Percentiles rank a stretch among this genome's conserved stretches.
Evolutionary conservation across 2,329 filamentous ascomycete genomes (phyloP).

Genomic region (Pseudogymnoascus sp.): DNA sequence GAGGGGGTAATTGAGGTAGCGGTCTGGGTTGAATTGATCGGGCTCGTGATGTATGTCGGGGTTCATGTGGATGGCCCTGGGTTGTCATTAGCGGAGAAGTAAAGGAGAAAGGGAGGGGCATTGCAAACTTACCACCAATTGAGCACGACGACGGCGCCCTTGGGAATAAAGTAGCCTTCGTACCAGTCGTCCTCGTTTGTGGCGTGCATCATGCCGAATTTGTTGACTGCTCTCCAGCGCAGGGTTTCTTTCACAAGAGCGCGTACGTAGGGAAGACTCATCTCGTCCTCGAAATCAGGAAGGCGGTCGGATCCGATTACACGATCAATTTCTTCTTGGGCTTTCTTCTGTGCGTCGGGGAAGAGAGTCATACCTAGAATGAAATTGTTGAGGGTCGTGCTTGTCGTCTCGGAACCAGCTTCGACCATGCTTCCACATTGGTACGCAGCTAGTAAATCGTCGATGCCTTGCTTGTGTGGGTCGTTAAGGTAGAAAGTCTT

Average conservation of each 20-base stretch:
- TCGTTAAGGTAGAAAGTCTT: slow-evolving; percentile 34
- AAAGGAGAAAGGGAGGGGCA: no score
- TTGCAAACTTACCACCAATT: slow-evolving; percentile 27
- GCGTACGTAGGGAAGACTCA: slow-evolving; percentile 34
- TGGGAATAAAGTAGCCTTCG: slow-evolving; percentile 33
- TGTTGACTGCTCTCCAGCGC: slow-evolving; percentile 32
- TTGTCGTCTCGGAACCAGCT: slow-evolving; percentile 30
- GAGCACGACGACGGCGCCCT: slow-evolving; percentile 31
- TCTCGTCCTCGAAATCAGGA: slow-evolving; percentile 32
- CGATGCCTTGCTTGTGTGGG: slow-evolving; percentile 33
- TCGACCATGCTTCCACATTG: slow-evolving; percentile 38
- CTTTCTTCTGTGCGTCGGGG: slow-evolving; percentile 29
- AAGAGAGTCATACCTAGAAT: slow-evolving; percentile 34
- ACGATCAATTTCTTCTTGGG: slow-evolving; percentile 34
- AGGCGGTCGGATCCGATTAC: slow-evolving; percentile 31
- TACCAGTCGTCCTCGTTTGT: slow-evolving; percentile 29
- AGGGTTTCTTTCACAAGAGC: slow-evolving; percentile 36
- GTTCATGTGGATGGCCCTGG: slow-evolving; percentile 31
- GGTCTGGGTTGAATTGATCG: slow-evolving; percentile 36
- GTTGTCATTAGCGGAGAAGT: no score
- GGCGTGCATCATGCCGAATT: slow-evolving; percentile 25
- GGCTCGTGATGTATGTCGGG: slow-evolving; percentile 33
- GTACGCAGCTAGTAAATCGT: slow-evolving; percentile 36
- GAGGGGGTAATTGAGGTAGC: slow-evolving; percentile 25
- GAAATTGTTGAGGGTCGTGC: slow-evolving; percentile 28